phyloP scores from a whole-genome alignment of 345 rosid genomes.

The Hibiscus mutabilis region DNA sequence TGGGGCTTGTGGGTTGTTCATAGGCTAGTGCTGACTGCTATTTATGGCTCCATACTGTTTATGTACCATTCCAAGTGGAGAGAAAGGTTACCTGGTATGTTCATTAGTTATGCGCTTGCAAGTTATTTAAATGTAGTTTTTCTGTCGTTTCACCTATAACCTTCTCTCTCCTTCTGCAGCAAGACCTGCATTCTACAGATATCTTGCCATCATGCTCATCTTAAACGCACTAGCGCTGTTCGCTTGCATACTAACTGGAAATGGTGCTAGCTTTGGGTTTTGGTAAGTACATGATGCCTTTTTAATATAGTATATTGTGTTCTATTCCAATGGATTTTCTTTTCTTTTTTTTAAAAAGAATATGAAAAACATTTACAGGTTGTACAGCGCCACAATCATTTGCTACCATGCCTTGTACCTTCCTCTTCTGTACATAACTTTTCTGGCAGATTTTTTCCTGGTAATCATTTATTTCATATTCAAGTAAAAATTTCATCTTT shows the following conservation, averaged over 20 bases:
- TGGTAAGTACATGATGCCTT: constrained; percentile 39
- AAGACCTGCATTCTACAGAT: constrained; percentile 84
- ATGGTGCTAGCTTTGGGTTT: constrained; percentile 59
- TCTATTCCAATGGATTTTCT: neutral
- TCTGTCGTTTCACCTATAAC: neutral
- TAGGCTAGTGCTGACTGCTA: constrained; percentile 64
- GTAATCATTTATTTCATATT: constrained; percentile 15
- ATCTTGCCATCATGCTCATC: constrained; percentile 53
- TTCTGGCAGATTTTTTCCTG: constrained; percentile 92
- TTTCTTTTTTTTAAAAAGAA: neutral
- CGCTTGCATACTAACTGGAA: constrained; percentile 58
- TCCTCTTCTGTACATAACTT: constrained; percentile 68
- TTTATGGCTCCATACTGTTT: constrained; percentile 57
- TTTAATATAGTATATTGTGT: neutral
- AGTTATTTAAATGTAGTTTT: neutral
- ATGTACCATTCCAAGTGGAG: constrained; percentile 87
- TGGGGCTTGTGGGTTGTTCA: constrained; percentile 85
- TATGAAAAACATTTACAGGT: constrained; percentile 37
- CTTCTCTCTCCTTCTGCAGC: constrained; percentile 40
- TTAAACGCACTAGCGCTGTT: constrained; percentile 55
- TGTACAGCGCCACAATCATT: constrained; percentile 53
- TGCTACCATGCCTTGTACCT: constrained; percentile 83
- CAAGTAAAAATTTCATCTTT: neutral
- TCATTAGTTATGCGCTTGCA: neutral
- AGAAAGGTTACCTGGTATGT: constrained; percentile 29